phyloP scores from a whole-genome alignment of 495 filamentous ascomycete genomes.

The Xylaria sp. region DNA sequence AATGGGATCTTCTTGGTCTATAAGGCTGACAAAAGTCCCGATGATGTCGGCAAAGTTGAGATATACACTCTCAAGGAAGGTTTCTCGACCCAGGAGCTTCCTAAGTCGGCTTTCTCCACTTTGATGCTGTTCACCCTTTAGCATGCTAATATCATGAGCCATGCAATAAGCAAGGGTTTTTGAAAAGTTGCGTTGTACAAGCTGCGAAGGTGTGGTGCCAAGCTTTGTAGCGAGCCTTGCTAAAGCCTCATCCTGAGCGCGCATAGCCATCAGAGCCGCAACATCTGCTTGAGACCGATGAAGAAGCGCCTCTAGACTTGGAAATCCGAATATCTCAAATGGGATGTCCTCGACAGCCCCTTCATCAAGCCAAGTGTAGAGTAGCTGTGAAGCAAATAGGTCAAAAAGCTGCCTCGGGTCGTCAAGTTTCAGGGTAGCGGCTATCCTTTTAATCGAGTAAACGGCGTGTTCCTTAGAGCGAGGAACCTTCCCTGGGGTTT shows the following conservation, averaged over 20 bases:
- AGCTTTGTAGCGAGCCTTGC: slow-evolving; percentile 64
- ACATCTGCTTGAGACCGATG: slow-evolving; percentile 78
- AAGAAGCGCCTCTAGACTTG: slow-evolving; percentile 71
- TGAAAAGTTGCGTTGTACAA: slow-evolving; percentile 73
- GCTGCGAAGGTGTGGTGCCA: slow-evolving; percentile 57
- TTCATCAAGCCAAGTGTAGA: slow-evolving; percentile 86
- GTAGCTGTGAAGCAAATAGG: slow-evolving; percentile 90
- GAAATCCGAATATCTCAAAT: slow-evolving; percentile 81
- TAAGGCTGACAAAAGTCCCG: slow-evolving; percentile 76
- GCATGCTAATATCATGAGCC: slow-evolving; percentile 73
- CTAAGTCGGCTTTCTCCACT: slow-evolving; percentile 72
- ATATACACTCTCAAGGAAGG: slow-evolving; percentile 65
- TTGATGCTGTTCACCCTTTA: slow-evolving; percentile 62
- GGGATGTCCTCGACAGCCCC: slow-evolving; percentile 73
- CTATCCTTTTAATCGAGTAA: slow-evolving; percentile 70
- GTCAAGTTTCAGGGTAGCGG: slow-evolving; percentile 66
- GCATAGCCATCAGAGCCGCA: slow-evolving; percentile 84
- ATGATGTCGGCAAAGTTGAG: slow-evolving; percentile 78
- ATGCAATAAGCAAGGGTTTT: slow-evolving; percentile 86
- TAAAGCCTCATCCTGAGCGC: slow-evolving; percentile 69
- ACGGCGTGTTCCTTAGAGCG: slow-evolving; percentile 71
- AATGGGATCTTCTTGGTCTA: slow-evolving; percentile 69
- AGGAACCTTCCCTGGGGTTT: slow-evolving; percentile 75
- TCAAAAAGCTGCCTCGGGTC: slow-evolving; percentile 74
- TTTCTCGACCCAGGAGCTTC: slow-evolving; percentile 69